These are phyloP conservation scores for Barnettozyma pratensis DNA, from an alignment of 805 yeast species.

Conservation along the genomic window DNA sequence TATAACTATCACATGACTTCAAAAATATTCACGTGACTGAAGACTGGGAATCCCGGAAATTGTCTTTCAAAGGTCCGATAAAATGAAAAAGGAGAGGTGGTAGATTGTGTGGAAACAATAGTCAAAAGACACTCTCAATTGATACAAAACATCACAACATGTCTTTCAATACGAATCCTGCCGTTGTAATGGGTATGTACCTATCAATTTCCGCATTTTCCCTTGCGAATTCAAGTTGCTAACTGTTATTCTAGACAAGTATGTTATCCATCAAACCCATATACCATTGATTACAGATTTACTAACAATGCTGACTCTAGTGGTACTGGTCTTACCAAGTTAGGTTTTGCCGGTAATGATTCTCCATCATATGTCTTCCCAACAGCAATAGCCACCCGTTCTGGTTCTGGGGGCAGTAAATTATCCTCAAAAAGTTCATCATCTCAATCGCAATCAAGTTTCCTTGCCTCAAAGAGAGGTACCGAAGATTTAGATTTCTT, in stretches of 20 bases:
- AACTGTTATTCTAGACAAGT: conserved; percentile 20
- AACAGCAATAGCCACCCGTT: conserved; percentile 82
- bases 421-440: conserved; percentile 42
- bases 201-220: conserved; percentile 16
- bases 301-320: conserved; percentile 36
- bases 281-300: background rate
- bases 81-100: background rate
- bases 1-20: background rate
- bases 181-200: conserved; percentile 89
- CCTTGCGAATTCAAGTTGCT: conserved; percentile 7
- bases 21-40: background rate
- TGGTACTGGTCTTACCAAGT: conserved; percentile 96
- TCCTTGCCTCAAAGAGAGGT: conserved; percentile 57
- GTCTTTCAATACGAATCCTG: conserved; percentile 55
- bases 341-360: conserved; percentile 98
- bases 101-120: no score
- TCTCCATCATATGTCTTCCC: conserved; percentile 97
- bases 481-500: conserved; percentile 91
- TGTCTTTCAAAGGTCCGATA: background rate
- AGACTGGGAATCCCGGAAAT: background rate
- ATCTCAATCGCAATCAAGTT: conserved; percentile 36
- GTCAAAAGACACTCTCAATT: no score
- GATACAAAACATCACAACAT: conserved; percentile 4
- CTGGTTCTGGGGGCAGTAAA: conserved; percentile 38
- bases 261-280: conserved; percentile 4